Conservation (phyloP, 805 yeast species). For the Candida montana region DNA sequence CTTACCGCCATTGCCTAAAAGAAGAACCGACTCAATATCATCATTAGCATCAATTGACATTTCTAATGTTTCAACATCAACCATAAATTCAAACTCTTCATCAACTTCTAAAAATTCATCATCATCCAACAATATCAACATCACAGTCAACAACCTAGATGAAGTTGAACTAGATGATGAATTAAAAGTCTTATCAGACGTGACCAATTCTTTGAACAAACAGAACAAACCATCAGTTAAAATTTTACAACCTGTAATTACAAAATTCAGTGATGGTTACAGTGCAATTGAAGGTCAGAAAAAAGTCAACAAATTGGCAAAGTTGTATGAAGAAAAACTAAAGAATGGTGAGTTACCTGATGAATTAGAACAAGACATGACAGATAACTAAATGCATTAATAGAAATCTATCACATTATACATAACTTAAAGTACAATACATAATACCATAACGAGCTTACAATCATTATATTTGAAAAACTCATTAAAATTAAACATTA, state of each 20-base stretch:
- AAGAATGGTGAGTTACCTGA: constrained; percentile 10
- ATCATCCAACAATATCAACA: not conserved
- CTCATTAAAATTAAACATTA: too few species aligned
- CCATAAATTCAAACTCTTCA: not conserved
- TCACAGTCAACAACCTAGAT: constrained; percentile 1
- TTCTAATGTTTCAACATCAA: constrained; percentile 3
- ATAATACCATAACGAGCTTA: too few species aligned
- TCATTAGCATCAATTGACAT: constrained; percentile 14
- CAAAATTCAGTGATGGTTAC: constrained; percentile 26
- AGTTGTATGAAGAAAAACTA: constrained; percentile 55
- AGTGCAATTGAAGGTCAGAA: constrained; percentile 34
- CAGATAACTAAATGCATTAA: not conserved
- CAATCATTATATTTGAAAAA: not conserved
- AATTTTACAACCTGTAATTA: constrained; percentile 11
- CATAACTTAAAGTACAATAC: not conserved
- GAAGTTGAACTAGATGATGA: constrained; percentile 7
- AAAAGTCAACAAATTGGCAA: constrained; percentile 59
- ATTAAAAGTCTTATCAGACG: constrained; percentile 17
- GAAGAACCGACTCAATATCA: constrained; percentile 12
- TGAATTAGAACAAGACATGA: not conserved
- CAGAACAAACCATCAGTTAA: constrained; percentile 5
- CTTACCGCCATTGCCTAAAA: constrained; percentile 11
- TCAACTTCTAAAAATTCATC: constrained; percentile 4
- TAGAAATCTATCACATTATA: too few species aligned
- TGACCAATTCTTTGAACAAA: constrained; percentile 20